Evolutionary conservation across 306 rosid species (phyloP).

Genomic region (Mimosa bimucronata): DNA sequence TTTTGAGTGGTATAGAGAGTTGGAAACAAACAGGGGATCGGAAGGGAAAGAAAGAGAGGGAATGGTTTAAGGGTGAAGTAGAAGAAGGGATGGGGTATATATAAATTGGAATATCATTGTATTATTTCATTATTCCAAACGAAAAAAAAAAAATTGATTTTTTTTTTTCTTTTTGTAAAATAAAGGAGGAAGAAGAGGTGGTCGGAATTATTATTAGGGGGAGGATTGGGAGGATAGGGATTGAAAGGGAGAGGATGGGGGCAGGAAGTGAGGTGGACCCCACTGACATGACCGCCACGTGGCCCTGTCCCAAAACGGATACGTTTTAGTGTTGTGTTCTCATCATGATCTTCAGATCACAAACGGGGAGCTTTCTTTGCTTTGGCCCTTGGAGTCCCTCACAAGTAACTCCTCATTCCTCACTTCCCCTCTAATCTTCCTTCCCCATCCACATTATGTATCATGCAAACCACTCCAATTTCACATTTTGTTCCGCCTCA

Average conservation of each 20-base stretch:
- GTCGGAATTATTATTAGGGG: slow-evolving; percentile 50
- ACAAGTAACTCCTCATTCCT: background rate
- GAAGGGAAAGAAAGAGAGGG: background rate
- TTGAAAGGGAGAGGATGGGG: slow-evolving; percentile 26
- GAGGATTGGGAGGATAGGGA: slow-evolving; percentile 30
- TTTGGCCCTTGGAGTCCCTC: background rate
- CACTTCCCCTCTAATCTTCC: background rate
- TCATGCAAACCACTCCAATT: background rate
- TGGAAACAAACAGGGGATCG: no score
- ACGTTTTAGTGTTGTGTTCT: background rate
- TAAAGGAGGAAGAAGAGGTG: background rate
- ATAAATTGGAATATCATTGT: slow-evolving; percentile 25
- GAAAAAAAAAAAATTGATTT: background rate
- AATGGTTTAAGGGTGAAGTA: slow-evolving; percentile 29
- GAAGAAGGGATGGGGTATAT: slow-evolving; percentile 23
- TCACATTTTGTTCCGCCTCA: background rate
- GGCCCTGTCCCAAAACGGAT: slow-evolving; percentile 34
- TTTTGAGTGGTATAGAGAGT: background rate
- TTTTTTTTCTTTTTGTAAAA: no score
- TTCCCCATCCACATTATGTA: background rate
- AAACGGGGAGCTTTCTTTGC: background rate
- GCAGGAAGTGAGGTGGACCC: slow-evolving; percentile 49
- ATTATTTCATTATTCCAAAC: background rate
- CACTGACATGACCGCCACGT: slow-evolving; percentile 60
- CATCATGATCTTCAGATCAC: no score